Evolutionary conservation across 2,329 filamentous ascomycete genomes (phyloP), one percentile per base, ranked within the genome.

Genomic region (Ophiostoma piceae): DNA sequence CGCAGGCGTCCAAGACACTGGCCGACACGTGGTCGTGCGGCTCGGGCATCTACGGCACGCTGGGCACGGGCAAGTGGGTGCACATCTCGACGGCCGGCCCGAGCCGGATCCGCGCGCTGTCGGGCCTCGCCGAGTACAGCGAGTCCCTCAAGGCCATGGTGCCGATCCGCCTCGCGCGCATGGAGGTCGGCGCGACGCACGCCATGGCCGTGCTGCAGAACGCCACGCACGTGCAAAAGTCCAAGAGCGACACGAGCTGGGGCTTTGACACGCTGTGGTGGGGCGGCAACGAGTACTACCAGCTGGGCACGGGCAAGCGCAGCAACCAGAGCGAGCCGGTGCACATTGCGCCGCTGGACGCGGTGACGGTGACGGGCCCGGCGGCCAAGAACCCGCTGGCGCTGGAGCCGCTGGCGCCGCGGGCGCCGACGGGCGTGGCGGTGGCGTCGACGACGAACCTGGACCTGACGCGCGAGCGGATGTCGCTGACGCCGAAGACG

Each of bases 241-340:
- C 75, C 19, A 84, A 84, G 1, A 81, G 86, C 57, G 90, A 93
- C 75, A 92, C 89, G 1, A 94, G 95, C 77, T 97, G 89, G 87
- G 95, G 95, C 67, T 88, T 90, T 4, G 95, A 98, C 77, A 89
- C 94, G 39, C 78, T 98, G 1, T 96, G 92, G 83, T 99, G 94
- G 92, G 95, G 95, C 72, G 92, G 92, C 68, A 99, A 98, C 76
- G 94, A 98, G 80, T 87, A 90, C 77, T 97, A 91, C 79, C 95
- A 99, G 80, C 86, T 99, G 35, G 95, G 95, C 14, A 97, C 91
- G 0, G 94, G 95, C 37, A 96, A 91, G 82, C 83, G 94, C 72
- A 95, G 87, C 76, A 98, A 98, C 76, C 77, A 91, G 11, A 86
- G 87, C 68, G 84, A 85, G 14, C 95, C 95, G 1, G 84, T 84